Evolutionary conservation across 208 protist species (phyloP).

Genomic region (Leishmania major): DNA sequence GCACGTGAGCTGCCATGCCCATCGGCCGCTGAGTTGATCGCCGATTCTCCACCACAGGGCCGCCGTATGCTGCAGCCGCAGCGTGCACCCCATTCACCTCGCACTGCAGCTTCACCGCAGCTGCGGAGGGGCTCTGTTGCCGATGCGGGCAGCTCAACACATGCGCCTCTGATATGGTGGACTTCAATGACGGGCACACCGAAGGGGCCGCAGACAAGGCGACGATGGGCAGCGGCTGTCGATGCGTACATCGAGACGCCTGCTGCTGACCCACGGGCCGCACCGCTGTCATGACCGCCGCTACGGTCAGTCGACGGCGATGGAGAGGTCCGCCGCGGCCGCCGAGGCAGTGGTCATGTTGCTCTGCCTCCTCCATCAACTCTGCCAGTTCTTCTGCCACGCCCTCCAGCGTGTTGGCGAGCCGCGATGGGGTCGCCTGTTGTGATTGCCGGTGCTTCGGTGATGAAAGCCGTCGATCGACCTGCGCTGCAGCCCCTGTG

Average conservation of each 20-base stretch:
- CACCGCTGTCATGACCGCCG: not conserved
- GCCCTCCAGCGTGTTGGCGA: constrained; percentile 15
- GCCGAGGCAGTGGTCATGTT: not conserved
- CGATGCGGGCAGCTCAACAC: not conserved
- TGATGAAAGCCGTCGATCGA: not conserved
- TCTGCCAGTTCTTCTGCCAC: constrained; percentile 20
- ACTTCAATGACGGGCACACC: constrained; percentile 9
- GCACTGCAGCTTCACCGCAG: not conserved
- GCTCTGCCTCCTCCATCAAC: constrained; percentile 16
- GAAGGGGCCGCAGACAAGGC: not conserved
- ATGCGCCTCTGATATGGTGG: not conserved
- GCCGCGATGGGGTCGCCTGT: not conserved
- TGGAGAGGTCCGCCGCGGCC: not conserved
- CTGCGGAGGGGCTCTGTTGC: not conserved
- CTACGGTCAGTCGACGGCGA: not conserved
- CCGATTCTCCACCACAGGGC: not conserved
- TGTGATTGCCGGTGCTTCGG: not conserved
- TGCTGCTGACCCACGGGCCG: too few species aligned
- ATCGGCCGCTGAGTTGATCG: not conserved
- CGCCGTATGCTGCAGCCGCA: not conserved
- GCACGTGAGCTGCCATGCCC: not conserved
- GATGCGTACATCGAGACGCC: not conserved
- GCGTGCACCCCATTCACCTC: not conserved
- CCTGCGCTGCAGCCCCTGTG: not conserved
- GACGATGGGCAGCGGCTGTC: not conserved